Base-by-base conservation (phyloP, 139 green algal genomes). In the Pleodorina starrii region DNA sequence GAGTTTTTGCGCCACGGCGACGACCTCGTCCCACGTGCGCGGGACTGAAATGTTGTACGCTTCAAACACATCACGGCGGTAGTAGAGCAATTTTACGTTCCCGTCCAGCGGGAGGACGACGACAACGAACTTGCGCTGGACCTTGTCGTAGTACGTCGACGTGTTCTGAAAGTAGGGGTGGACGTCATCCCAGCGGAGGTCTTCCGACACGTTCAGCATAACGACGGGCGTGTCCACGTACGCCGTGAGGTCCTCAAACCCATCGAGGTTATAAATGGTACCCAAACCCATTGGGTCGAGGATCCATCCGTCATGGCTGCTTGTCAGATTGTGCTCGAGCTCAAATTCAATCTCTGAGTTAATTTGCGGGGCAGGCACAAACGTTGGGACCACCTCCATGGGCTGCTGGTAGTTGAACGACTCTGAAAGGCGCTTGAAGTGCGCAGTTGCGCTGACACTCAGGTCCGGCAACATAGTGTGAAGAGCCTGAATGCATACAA, bases 11-110 rank as follows among this genome's bases (percentile, higher is more conserved):
- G 84, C 91, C 5, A 91, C 40, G 19, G 14, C 38, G 27, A 92
- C 54, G 38, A 92, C 51, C 63, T 92, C 82, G 4, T 90, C 87
- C 91, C 91, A 93, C 0, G 87, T 93, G 32, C 60, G 87, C 38
- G 90, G 90, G 3, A 76, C 86, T 3, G 48, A 50, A 14, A 93
- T 23, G 46, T 85, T 85, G 36, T 86, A 66, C 10, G 14, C 17
- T 11, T 23, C 40, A 19, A 93, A 76, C 1, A 91, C 23, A 68
- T 93, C 90, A 0, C 50, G 21, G 48, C 91, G 36, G 81, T 92
- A 93, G 59, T 91, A 93, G 6, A 93, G 84, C 38, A 93, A 32
- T 27, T 90, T 73, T 0, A 93, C 59, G 85, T 90, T 80, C 1
- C 86, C 83, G 72, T 91, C 87, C 0, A 92, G 72, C 0, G 91